Evolutionary conservation across 2,329 filamentous ascomycete species (phyloP), one percentile per base, ranked within the genome.

Genomic region (Cercospora janseana): DNA sequence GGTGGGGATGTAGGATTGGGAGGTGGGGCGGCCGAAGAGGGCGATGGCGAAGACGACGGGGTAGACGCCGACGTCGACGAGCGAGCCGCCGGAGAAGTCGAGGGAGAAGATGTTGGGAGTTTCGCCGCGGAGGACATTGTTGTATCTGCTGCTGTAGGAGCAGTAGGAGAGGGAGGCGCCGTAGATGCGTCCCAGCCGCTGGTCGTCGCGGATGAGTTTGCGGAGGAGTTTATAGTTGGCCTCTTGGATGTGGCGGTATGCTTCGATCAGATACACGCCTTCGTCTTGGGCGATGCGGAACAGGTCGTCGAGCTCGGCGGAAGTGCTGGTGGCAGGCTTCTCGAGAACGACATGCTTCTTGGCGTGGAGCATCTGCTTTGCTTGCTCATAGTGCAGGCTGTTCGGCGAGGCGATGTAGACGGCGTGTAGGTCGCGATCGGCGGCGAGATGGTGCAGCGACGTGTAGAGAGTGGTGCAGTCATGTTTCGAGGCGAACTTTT

Each of bases 371-470:
- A 73, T 63, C 12, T 62, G 58, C 52, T 72, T 73, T 12, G 74
- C 71, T 53, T 76, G 74, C 29, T 61, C 63, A 61, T 71, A 72
- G 64, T 77, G 74, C 32, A 75, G 65, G 31, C 69, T 70, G 63
- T 76, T 77, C 27, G 74, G 74, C 10, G 71, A 74, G 16, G 75
- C 74, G 49, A 77, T 73, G 69, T 77, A 77, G 40, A 77, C 63
- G 45, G 70, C 67, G 32, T 70, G 63, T 50, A 76, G 63, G 37
- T 64, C 63, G 3, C 61, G 31, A 52, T 74, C 70, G 46, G 60
- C 58, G 35, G 67, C 68, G 28, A 77, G 65, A 16, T 60, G 55
- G 12, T 66, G 60, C 41, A 77, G 64, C 8, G 67, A 63, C 20
- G 70, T 75, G 65, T 75, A 70, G 6, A 64, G 59, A 4, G 63